Evolutionary conservation across 306 rosid species (phyloP), one percentile per base, ranked within the genome.

Genomic region (Argentina anserina): DNA sequence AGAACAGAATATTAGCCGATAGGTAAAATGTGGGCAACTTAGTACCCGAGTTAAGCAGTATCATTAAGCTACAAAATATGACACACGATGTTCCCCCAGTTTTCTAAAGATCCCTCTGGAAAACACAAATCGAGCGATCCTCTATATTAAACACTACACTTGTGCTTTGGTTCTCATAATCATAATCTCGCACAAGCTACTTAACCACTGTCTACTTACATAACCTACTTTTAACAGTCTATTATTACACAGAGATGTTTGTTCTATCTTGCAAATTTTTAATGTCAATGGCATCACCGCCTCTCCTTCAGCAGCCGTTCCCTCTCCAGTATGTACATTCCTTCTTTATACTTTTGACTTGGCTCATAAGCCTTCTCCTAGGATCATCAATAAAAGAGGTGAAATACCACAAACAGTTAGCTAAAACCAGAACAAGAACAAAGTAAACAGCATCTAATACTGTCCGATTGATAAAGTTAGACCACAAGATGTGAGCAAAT

Each of bases 311-410:
- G 18, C 50, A 81, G 43, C 43, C 84, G 78, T 52, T 76, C 78
- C 78, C 52, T 81, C 84, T 81, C 84, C 26, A 81, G 65, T 70
- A 81, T 76, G 75, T 66, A 81, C 78, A 67, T 58, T 61, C 81
- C 84, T 72, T 81, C 84, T 68, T 76, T 81, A 42, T 72, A 81
- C 49, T 81, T 76, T 62, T 81, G 71, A 50, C 52, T 62, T 41
- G 74, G 67, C 60, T 81, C 81, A 72, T 72, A 81, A 43, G 84
- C 84, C 68, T 72, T 81, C 68, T 81, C 84, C 84, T 81, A 33
- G 2, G 47, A 40, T 39, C 47, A 67, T 37, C 42, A 67, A 63
- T 15, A 17, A 42, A 18, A 34, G 63, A 36, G 20, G 69, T 9
- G 9, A 31, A 31, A 18, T 14, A 61, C 23, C 52, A 33, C 39